These are phyloP conservation scores for Xylaria nigripes DNA, from an alignment of 495 filamentous ascomycete genomes.

Conservation along the genomic window DNA sequence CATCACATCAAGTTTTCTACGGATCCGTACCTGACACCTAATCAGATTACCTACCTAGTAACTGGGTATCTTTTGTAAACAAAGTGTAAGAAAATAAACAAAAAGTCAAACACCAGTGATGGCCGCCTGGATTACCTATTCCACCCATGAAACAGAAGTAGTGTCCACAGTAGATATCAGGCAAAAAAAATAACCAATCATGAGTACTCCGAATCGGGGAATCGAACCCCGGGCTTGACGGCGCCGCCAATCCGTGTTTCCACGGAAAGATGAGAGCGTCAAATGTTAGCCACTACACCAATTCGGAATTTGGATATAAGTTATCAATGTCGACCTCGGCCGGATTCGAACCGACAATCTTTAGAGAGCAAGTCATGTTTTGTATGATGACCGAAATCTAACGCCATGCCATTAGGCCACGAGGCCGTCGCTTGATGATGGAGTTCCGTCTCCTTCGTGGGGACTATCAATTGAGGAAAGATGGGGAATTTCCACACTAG, in stretches of 20 bases:
- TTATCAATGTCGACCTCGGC: conserved; percentile 5
- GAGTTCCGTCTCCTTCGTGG: neutral
- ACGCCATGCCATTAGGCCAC: conserved; percentile 13
- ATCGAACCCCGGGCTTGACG: conserved; percentile 34
- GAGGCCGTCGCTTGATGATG: conserved; percentile 2
- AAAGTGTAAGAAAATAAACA: no score
- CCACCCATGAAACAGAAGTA: no score
- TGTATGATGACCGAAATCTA: conserved; percentile 6
- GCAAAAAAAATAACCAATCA: neutral
- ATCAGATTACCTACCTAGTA: no score
- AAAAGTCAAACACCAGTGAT: no score
- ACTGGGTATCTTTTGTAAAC: no score
- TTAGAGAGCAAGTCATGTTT: neutral
- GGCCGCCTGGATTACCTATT: no score
- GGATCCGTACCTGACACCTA: no score
- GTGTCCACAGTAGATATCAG: no score
- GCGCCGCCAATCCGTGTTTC: neutral
- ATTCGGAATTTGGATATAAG: conserved; percentile 20
- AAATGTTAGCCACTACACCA: conserved; percentile 31
- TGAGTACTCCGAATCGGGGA: conserved; percentile 34
- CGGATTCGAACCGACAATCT: conserved; percentile 16
- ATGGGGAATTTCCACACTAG: neutral
- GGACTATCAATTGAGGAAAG: neutral
- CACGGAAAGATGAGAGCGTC: conserved; percentile 21
- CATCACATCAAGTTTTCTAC: neutral